Evolutionary conservation across 768 basidiomycete species (phyloP).

Genomic region (Podaxis pistillaris): DNA sequence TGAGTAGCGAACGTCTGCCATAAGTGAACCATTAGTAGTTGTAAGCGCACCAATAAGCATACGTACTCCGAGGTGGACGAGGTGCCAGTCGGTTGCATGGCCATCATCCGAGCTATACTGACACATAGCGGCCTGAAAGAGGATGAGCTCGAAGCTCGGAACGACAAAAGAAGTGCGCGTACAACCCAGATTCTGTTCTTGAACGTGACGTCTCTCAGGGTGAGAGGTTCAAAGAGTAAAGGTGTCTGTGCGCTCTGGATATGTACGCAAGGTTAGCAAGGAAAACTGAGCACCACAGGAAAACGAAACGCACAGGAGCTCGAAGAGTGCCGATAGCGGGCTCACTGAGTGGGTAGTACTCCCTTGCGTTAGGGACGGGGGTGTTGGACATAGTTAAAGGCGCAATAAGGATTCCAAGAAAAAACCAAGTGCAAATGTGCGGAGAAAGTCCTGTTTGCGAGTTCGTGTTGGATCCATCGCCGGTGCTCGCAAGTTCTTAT

Average conservation of each 20-base stretch:
- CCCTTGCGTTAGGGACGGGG: conserved; percentile 44
- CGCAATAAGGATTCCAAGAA: not conserved
- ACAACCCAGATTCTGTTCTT: conserved; percentile 77
- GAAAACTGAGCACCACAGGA: not conserved
- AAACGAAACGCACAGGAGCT: conserved; percentile 15
- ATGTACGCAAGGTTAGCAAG: not conserved
- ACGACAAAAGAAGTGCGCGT: conserved; percentile 17
- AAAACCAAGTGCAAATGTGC: not conserved
- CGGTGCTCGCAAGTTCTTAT: not conserved
- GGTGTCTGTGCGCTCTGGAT: conserved; percentile 47
- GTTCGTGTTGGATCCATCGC: not conserved
- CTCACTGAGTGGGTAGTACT: conserved; percentile 60
- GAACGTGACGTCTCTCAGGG: conserved; percentile 58
- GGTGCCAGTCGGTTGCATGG: conserved; percentile 79
- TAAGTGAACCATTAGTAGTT: conserved; percentile 15
- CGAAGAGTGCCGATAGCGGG: conserved; percentile 47
- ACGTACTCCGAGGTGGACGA: conserved; percentile 76
- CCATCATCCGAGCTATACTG: conserved; percentile 75
- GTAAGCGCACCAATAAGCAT: not conserved
- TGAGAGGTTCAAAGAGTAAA: conserved; percentile 65
- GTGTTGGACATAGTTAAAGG: conserved; percentile 34
- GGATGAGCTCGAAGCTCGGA: not conserved
- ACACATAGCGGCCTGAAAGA: conserved; percentile 70
- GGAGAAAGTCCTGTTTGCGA: not conserved
- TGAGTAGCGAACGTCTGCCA: conserved; percentile 64